Conservation (phyloP, 805 yeast genomes). For the Myxozyma vanderwaltii region DNA sequence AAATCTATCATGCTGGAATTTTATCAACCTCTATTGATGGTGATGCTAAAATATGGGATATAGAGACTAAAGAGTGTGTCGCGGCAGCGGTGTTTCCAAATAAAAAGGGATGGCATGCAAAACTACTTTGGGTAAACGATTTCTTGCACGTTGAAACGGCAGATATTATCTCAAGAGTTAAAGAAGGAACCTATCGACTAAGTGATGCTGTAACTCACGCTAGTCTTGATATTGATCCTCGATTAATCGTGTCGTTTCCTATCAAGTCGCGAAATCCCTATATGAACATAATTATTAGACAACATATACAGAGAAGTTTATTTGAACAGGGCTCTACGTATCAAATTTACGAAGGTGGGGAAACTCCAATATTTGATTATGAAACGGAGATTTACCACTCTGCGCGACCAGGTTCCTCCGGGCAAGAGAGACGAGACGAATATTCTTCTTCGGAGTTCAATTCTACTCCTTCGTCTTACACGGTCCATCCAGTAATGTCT, state of each 20-base stretch:
- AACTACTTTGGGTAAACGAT: constrained; percentile 14
- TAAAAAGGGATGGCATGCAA: constrained; percentile 27
- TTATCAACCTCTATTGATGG: constrained; percentile 36
- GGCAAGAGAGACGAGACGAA: neutral
- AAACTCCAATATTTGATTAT: constrained; percentile 6
- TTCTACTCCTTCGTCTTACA: constrained; percentile 13
- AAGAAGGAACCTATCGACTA: neutral
- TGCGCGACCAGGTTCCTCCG: neutral
- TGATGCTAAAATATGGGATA: constrained; percentile 42
- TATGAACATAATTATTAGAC: constrained; percentile 10
- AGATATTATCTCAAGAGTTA: constrained; percentile 10
- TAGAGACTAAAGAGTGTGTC: constrained; percentile 33
- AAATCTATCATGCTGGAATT: constrained; percentile 14
- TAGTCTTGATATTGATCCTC: neutral
- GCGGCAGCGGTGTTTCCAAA: constrained; percentile 13
- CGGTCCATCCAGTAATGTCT: constrained; percentile 5
- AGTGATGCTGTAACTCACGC: neutral
- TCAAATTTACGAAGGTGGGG: constrained; percentile 9
- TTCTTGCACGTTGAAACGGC: constrained; percentile 5
- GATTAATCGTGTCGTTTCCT: constrained; percentile 16
- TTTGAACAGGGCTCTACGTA: constrained; percentile 1
- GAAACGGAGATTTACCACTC: constrained; percentile 12
- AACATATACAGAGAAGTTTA: neutral
- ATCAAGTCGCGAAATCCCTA: constrained; percentile 23
- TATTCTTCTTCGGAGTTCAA: neutral